A percentile compares a stretch with the other conserved stretches of the same genome.
These are phyloP conservation scores for Saturnispora saitoi DNA, from an alignment of 805 yeast species.

Conservation along the genomic window DNA sequence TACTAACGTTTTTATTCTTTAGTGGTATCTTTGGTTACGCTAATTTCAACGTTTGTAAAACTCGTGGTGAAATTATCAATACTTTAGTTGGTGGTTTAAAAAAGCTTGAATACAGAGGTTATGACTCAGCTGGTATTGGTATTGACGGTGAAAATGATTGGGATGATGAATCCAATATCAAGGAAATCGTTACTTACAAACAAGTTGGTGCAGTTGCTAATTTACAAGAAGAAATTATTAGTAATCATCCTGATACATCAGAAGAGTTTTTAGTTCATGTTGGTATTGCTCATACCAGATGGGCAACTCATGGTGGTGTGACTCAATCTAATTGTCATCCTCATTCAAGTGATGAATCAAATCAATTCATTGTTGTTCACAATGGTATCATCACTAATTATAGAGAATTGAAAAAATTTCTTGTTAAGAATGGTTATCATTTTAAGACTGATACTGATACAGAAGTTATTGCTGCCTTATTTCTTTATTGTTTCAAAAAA, in stretches of 20 bases:
- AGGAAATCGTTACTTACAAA: slow-evolving; percentile 65
- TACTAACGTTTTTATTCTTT: background rate
- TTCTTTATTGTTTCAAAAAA: slow-evolving; percentile 78
- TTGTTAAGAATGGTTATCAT: slow-evolving; percentile 65
- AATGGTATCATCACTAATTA: slow-evolving; percentile 97
- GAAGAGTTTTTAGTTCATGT: slow-evolving; percentile 74
- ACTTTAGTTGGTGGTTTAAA: slow-evolving; percentile 78
- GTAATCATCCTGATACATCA: slow-evolving; percentile 43
- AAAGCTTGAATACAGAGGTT: slow-evolving; percentile 94
- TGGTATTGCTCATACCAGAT: slow-evolving; percentile 98
- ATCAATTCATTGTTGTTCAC: slow-evolving; percentile 89
- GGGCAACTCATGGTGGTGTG: slow-evolving; percentile 99
- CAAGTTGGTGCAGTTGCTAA: slow-evolving; percentile 88
- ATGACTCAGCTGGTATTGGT: slow-evolving; percentile 95
- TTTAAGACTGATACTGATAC: slow-evolving; percentile 96
- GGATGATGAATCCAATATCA: slow-evolving; percentile 31
- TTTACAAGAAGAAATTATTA: slow-evolving; percentile 56
- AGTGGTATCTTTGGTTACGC: slow-evolving; percentile 98
- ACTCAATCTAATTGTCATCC: slow-evolving; percentile 87
- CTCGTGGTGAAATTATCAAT: slow-evolving; percentile 87
- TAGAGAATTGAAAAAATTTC: slow-evolving; percentile 79
- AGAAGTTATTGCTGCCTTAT: slow-evolving; percentile 93
- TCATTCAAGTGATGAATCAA: slow-evolving; percentile 74
- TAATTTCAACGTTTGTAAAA: slow-evolving; percentile 84
- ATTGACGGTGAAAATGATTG: slow-evolving; percentile 71